phyloP scores from a whole-genome alignment of 768 basidiomycete species.

The Holtermannia corniformis region DNA sequence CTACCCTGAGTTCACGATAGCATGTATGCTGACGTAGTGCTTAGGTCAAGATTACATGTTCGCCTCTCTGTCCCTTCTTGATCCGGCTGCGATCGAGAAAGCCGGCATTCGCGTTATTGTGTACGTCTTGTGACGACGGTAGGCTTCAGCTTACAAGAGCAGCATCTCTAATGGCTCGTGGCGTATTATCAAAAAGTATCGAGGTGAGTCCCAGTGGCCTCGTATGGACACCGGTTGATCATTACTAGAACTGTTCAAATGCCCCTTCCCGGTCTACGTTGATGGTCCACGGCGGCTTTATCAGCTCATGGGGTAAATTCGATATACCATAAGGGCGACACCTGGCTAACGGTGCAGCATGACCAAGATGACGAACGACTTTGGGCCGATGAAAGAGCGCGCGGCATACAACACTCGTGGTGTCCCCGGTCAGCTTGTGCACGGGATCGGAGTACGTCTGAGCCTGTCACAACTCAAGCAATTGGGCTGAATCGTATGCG shows the following conservation, averaged over 20 bases:
- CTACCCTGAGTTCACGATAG: not conserved
- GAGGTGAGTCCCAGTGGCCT: constrained; percentile 14
- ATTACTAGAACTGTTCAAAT: constrained; percentile 30
- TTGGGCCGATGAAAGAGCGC: constrained; percentile 34
- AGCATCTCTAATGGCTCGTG: constrained; percentile 39
- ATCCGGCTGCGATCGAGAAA: constrained; percentile 27
- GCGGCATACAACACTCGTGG: constrained; percentile 34
- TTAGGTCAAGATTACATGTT: constrained; percentile 37
- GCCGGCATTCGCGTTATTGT: constrained; percentile 33
- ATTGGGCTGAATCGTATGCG: not conserved
- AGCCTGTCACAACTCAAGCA: not conserved
- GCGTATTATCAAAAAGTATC: constrained; percentile 40
- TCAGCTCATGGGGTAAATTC: constrained; percentile 35
- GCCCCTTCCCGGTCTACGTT: constrained; percentile 41
- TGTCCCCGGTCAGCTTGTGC: constrained; percentile 33
- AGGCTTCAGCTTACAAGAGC: not conserved
- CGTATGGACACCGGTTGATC: not conserved
- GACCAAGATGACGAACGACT: constrained; percentile 37
- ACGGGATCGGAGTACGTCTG: constrained; percentile 29
- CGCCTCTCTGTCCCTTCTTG: constrained; percentile 29
- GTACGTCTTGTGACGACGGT: constrained; percentile 1
- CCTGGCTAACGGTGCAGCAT: constrained; percentile 12
- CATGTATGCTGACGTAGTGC: not conserved
- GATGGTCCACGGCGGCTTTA: constrained; percentile 36
- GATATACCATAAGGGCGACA: not conserved